phyloP scores from a whole-genome alignment of 2,329 filamentous ascomycete genomes.

The Amauroascus verrucosus region DNA sequence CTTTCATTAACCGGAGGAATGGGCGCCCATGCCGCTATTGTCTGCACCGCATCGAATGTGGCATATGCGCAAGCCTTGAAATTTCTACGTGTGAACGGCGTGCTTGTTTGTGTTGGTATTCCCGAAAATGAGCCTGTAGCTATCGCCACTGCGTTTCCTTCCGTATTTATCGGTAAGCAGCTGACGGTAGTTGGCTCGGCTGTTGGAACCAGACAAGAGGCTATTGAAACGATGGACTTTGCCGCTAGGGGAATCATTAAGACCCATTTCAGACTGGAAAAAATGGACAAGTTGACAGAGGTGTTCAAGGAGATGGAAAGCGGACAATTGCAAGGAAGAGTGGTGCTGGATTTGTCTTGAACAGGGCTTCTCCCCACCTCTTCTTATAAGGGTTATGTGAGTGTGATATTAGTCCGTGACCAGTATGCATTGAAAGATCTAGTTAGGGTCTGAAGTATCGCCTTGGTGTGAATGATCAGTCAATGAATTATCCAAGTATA shows the following conservation, averaged over 20 bases:
- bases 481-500: too few relatives aligned
- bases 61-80: slow-evolving; percentile 42
- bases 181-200: slow-evolving; percentile 41
- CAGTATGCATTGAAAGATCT: too few relatives aligned
- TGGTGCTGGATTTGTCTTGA: slow-evolving; percentile 37
- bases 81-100: slow-evolving; percentile 42
- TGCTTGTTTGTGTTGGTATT: slow-evolving; percentile 44
- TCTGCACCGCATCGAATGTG: slow-evolving; percentile 43
- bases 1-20: slow-evolving; percentile 45
- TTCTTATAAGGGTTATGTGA: too few relatives aligned
- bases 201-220: slow-evolving; percentile 44
- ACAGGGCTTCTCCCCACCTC: not conserved
- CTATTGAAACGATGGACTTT: slow-evolving; percentile 41
- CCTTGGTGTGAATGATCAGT: too few relatives aligned
- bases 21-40: slow-evolving; percentile 52
- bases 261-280: slow-evolving; percentile 37
- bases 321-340: slow-evolving; percentile 38
- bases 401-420: too few relatives aligned
- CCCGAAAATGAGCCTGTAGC: slow-evolving; percentile 39
- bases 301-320: slow-evolving; percentile 39
- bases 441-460: too few relatives aligned
- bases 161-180: slow-evolving; percentile 33
- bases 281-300: slow-evolving; percentile 39
- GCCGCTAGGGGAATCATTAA: slow-evolving; percentile 41
- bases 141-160: slow-evolving; percentile 39